phyloP scores from a whole-genome alignment of 2,329 filamentous ascomycete genomes.

The Spiromastix sp. region DNA sequence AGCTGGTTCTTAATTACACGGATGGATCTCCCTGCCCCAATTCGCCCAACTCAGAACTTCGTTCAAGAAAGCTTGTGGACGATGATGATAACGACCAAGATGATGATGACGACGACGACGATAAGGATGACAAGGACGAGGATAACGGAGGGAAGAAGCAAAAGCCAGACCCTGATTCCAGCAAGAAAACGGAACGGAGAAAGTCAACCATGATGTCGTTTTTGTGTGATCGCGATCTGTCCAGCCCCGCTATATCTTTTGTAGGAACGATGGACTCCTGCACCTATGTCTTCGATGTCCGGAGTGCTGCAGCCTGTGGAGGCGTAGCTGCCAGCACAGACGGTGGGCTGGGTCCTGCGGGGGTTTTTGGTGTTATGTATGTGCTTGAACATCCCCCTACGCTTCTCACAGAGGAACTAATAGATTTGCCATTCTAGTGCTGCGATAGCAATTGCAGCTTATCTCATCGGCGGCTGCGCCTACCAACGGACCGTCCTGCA shows the following conservation, averaged over 20 bases:
- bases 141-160: constrained; percentile 15
- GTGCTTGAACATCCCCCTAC: constrained; percentile 14
- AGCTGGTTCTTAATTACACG: constrained; percentile 66
- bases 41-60: constrained; percentile 6
- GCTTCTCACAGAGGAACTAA: constrained; percentile 17
- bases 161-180: constrained; percentile 8
- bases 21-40: constrained; percentile 60
- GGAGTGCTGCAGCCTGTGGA: constrained; percentile 74
- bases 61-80: constrained; percentile 11
- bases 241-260: constrained; percentile 63
- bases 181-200: constrained; percentile 27
- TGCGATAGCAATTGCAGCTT: constrained; percentile 70
- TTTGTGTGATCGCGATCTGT: constrained; percentile 77
- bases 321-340: constrained; percentile 50
- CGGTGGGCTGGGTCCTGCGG: constrained; percentile 56
- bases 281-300: constrained; percentile 90
- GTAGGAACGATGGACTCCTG: constrained; percentile 85
- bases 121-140: constrained; percentile 28
- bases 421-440: constrained; percentile 24
- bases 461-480: constrained; percentile 83
- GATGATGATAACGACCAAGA: constrained; percentile 14
- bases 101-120: constrained; percentile 17
- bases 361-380: constrained; percentile 79
- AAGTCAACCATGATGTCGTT: constrained; percentile 88
- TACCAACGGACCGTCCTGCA: constrained; percentile 94